A percentile compares a stretch with the other conserved stretches of the same genome.
These are phyloP conservation scores for Zymoseptoria crescenta DNA, from an alignment of 2,329 filamentous ascomycete species.

Conservation along the genomic window DNA sequence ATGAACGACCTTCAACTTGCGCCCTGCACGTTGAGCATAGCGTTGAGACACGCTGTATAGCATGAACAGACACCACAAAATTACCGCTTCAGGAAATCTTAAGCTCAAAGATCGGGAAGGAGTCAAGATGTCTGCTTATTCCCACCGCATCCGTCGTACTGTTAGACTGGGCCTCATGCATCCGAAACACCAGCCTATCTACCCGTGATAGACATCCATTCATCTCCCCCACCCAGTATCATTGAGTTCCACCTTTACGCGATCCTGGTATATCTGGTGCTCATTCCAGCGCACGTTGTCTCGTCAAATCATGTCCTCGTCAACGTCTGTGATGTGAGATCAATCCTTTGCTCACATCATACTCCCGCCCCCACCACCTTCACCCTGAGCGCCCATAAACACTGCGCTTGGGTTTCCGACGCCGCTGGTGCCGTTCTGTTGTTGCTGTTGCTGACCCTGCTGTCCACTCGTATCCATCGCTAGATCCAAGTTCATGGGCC, in stretches of 20 bases:
- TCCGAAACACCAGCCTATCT: background rate
- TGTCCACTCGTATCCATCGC: slow-evolving; percentile 26
- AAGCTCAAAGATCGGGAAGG: background rate
- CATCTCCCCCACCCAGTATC: background rate
- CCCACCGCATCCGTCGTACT: background rate
- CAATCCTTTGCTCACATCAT: background rate
- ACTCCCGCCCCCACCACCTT: background rate
- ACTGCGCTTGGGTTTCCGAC: background rate
- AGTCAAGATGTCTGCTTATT: background rate
- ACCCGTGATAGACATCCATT: background rate
- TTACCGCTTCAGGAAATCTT: background rate
- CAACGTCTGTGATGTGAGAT: background rate
- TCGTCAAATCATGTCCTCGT: background rate
- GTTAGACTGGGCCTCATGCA: background rate
- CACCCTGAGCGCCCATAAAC: background rate
- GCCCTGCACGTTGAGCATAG: background rate
- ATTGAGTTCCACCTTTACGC: background rate
- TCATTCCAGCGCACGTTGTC: background rate
- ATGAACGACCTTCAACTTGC: background rate
- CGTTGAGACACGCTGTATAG: background rate
- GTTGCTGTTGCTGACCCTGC: slow-evolving; percentile 1
- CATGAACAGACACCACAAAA: background rate
- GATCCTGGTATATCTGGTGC: background rate
- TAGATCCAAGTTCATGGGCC: slow-evolving; percentile 35
- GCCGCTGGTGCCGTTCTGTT: background rate